Evolutionary conservation across 331 rosid species (phyloP).

Genomic region (Ulmus americana): DNA sequence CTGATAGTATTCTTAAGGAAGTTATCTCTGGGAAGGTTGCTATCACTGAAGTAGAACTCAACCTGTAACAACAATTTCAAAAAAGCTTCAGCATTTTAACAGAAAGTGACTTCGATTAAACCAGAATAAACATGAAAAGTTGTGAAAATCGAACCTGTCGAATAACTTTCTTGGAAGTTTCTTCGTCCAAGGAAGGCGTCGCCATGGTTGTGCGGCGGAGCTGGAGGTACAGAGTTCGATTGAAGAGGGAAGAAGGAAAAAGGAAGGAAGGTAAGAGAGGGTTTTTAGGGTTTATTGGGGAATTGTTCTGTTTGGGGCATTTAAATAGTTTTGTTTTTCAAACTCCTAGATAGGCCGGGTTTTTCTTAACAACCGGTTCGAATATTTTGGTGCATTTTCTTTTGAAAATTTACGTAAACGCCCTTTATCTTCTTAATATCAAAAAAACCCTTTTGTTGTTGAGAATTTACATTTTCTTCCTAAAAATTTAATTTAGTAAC

Average conservation of each 20-base stretch:
- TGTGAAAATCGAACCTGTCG: slow-evolving; percentile 45
- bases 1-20: slow-evolving; percentile 51
- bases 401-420: too few species aligned
- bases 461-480: too few species aligned
- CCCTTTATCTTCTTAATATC: too few species aligned
- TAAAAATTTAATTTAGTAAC: too few species aligned
- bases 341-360: too few species aligned
- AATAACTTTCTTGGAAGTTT: slow-evolving; percentile 56
- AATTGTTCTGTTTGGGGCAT: too few species aligned
- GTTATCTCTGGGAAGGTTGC: slow-evolving; percentile 74
- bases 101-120: too few species aligned
- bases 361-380: too few species aligned
- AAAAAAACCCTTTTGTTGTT: too few species aligned
- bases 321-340: too few species aligned
- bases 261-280: background rate
- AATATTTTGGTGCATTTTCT: too few species aligned
- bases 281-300: slow-evolving; percentile 30
- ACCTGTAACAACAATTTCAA: slow-evolving; percentile 36
- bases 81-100: background rate
- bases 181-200: slow-evolving; percentile 54
- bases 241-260: background rate
- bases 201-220: slow-evolving; percentile 35
- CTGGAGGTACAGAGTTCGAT: background rate
- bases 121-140: background rate
- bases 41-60: slow-evolving; percentile 87